Conservation (phyloP, 1,284 basidiomycete species). For the Ceratorhiza oryzae-sativae region DNA sequence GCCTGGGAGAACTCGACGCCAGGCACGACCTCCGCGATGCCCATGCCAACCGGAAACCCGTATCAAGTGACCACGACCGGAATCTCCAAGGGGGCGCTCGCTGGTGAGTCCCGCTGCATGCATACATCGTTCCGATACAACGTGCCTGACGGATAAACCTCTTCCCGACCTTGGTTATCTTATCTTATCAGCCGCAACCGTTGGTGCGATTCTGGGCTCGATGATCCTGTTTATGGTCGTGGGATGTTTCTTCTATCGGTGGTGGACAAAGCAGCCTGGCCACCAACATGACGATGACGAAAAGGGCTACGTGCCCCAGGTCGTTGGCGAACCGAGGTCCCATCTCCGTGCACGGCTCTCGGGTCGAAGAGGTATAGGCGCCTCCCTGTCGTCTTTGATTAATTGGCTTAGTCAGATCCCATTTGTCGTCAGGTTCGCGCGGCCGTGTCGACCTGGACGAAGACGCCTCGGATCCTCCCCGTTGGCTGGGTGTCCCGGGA, state of each 20-base stretch:
- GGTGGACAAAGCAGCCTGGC: slow-evolving; percentile 21
- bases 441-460: slow-evolving; percentile 21
- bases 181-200: slow-evolving; percentile 19
- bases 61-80: slow-evolving; percentile 19
- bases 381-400: too few relatives aligned
- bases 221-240: slow-evolving; percentile 27
- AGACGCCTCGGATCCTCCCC: slow-evolving; percentile 16
- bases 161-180: neutral
- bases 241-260: slow-evolving; percentile 19
- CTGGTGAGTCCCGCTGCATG: slow-evolving; percentile 13
- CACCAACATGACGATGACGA: slow-evolving; percentile 22
- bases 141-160: slow-evolving; percentile 4
- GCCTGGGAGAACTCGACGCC: slow-evolving; percentile 35
- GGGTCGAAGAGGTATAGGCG: neutral
- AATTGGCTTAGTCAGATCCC: too few relatives aligned
- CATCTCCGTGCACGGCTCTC: neutral
- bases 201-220: slow-evolving; percentile 35
- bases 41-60: slow-evolving; percentile 29
- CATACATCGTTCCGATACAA: neutral
- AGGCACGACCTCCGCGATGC: neutral
- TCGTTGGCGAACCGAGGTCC: slow-evolving; percentile 24
- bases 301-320: slow-evolving; percentile 17
- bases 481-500: slow-evolving; percentile 19
- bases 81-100: slow-evolving; percentile 36
- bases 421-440: slow-evolving; percentile 5